Evolutionary conservation across 2,329 filamentous ascomycete species (phyloP).

Genomic region (Cladosporium austrohemisphaericum): DNA sequence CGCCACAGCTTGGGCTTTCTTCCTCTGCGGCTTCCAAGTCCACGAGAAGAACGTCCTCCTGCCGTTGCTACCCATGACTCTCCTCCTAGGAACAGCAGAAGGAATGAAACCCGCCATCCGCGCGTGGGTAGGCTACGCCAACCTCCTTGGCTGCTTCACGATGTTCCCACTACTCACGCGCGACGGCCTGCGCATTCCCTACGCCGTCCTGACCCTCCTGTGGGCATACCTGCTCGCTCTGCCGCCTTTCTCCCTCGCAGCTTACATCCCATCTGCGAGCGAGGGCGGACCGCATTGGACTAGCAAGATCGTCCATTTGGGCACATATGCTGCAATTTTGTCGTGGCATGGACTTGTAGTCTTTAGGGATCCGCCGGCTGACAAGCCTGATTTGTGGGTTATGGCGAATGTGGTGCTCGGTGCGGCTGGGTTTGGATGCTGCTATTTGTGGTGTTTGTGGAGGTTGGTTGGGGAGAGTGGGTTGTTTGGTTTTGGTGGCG

Average conservation of each 20-base stretch:
- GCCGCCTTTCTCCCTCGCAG: conserved; percentile 69
- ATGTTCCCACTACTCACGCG: conserved; percentile 86
- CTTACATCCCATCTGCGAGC: conserved; percentile 51
- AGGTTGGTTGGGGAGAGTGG: conserved; percentile 58
- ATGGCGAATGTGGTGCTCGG: conserved; percentile 86
- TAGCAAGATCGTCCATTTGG: conserved; percentile 65
- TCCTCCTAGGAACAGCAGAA: conserved; percentile 73
- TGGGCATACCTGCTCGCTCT: conserved; percentile 91
- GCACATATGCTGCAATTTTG: conserved; percentile 74
- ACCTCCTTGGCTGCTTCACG: conserved; percentile 84
- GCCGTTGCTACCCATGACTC: conserved; percentile 87
- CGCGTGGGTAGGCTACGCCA: conserved; percentile 94
- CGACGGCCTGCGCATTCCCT: conserved; percentile 80
- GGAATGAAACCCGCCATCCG: conserved; percentile 73
- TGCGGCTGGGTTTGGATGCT: conserved; percentile 76
- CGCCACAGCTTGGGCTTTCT: conserved; percentile 91
- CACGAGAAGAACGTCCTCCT: conserved; percentile 96
- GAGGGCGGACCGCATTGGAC: conserved; percentile 22
- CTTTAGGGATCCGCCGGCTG: conserved; percentile 61
- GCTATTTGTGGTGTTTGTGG: conserved; percentile 88
- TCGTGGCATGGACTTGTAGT: conserved; percentile 76
- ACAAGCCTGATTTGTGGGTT: conserved; percentile 91
- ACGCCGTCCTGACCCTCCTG: conserved; percentile 75
- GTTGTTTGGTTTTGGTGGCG: too few relatives aligned
- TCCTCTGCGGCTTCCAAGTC: conserved; percentile 95